Evolutionary conservation across 768 basidiomycete genomes (phyloP), one percentile per base, ranked within the genome.

Genomic region (Mycena sanguinolenta): DNA sequence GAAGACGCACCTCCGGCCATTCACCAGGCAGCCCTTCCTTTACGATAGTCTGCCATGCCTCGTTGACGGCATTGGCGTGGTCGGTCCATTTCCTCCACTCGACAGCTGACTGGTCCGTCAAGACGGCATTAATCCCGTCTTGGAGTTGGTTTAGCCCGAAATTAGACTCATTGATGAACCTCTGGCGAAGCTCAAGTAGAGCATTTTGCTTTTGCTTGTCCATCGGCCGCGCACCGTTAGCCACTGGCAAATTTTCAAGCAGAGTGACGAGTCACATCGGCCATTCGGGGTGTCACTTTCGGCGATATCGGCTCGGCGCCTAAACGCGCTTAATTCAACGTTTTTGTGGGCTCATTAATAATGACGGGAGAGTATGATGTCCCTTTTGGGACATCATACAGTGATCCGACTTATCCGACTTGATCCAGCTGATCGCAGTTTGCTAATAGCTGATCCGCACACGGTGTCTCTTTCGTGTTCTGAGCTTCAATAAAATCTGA

Each of bases 1-100:
- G n/a, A 52, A 12, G 6, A 62, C 49, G n/a, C 23, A 62, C 60
- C 60, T 50, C 46, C n/a, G 60, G 60, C 60, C 60, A 62, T 16
- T 62, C 60, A 14, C 30, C 60, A 28, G 8, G 7, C 14, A 1
- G 23, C 30, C 60, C 60, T 19, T 62, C 60, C 30, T 50, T 62
- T 4, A 59, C 58, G 9, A 62, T 62, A 6, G 14, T 2, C 17
- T 50, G 30, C 19, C n/a, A 62, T 4, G 60, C 60, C 32, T 1
- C 34, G 6, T 23, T 34, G 1, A 62, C 30, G 6, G 30, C 49
- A 13, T 19, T 19, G 32, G 9, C 60, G 32, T 62, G 60, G 10
- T 46, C 28, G 2, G 14, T 0, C 60, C 60, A 52, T 23, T 46
- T 27, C 60, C 52, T 21, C 46, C 49, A 62, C 2, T 50, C 49